Base-by-base conservation (phyloP, 169 alveolate genomes). In the Cryptosporidium viatorum region DNA sequence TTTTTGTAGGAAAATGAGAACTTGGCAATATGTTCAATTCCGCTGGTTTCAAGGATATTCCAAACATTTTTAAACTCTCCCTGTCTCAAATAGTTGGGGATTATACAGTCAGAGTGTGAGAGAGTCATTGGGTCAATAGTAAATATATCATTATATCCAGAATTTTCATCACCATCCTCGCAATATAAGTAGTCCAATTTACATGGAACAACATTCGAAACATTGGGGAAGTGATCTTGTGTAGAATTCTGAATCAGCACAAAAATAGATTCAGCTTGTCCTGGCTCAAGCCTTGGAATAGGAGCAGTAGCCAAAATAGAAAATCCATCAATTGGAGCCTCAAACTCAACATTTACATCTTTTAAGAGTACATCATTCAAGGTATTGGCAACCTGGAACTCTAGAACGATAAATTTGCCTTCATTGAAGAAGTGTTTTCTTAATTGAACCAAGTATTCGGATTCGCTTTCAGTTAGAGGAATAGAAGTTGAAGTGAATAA, bases 401-500 rank as follows among this genome's bases (percentile, higher is more conserved):
- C 96, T 21, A 94, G 58, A 35, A 93, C 93, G 39, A 94, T 50
- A 26, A 67, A 85, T 1, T 69, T 71, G 31, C 86, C 86, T 59
- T 80, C 80, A 39, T 80, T 67, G 91, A 91, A 85, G 45, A 92
- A 91, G 62, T 86, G 93, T 33, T 93, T 74, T 58, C 85, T 86
- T 3, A 71, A 93, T 50, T 80, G 69, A 21, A 95, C 97, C 37
- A 93, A 91, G 69, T 95, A 95, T 62, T 95, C 97, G 48, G 94
- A 95, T 84, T 95, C 97, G 70, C 93, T 95, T 58, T 95, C 97
- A 50, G 97, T 95, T 55, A 95, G 84, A 43, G 92, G 91, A 39
- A 84, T 60, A 23, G 70, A 60, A n/a, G 80, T 80, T 6, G 94
- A 92, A 8, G 92, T 70, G 33, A 84, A 71, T 69, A 91, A 12